Base-by-base conservation (phyloP, 768 basidiomycete species). In the Suillus americanus region DNA sequence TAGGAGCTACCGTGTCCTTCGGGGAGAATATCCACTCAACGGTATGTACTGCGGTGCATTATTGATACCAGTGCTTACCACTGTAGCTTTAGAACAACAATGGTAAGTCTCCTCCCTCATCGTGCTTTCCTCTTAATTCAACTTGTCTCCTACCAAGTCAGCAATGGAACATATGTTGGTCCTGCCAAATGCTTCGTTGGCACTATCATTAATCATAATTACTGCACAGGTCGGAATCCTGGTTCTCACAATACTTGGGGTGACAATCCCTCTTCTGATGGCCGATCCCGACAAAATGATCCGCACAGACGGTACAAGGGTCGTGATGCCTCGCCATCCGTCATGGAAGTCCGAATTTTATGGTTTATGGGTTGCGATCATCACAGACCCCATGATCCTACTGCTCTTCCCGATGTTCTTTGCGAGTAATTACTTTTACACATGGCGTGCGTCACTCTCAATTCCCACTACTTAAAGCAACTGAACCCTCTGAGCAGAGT, bases 391-490 rank as follows among this genome's bases (percentile, higher is more conserved):
- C 0, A 79, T 84, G 75, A 86, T 94, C 67, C 66, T 92, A 20
- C 79, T 91, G 5, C 84, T 92, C 35, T 90, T 93, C 79, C 92
- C 92, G 28, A 90, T 92, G 87, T 92, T 92, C 77, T 85, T 91
- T 64, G 85, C 89, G 9, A 89, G 86, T 51, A 92, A 92, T 74
- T 91, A 89, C 87, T 92, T 91, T 77, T 91, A 91, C 71, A 88
- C 90, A 6, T 92, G 89, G 89, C 90, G 89, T 90, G 65, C 60
- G 70, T 69, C 23, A 1, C 13, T 76, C 20, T 23, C 25, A 20
- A 30, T 18, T 2, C 41, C 60, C 28, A 56, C 25, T 33, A 50
- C 2, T 40, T 48, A 38, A 25, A 20, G 6, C 10, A 1, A 18
- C 40, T 59, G 40, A 59, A 59, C 38, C 10, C 25, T 13, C 16